A percentile compares a stretch with the other conserved stretches of the same genome.
Conservation (phyloP, 495 filamentous ascomycete genomes). For the Pseudevernia furfuracea region DNA sequence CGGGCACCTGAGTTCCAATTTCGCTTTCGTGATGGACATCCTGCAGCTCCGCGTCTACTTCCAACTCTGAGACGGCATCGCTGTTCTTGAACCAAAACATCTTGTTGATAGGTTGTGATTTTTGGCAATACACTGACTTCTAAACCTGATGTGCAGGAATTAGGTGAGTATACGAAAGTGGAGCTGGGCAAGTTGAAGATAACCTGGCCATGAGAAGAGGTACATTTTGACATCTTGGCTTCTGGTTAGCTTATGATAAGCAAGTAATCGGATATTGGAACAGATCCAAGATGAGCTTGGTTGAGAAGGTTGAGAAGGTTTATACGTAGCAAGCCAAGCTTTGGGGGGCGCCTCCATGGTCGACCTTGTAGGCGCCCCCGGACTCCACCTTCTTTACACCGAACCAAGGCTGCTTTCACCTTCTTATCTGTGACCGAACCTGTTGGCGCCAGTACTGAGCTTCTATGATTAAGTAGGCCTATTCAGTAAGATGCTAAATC, state of each 20-base stretch:
- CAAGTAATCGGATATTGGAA: neutral
- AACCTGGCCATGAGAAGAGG: neutral
- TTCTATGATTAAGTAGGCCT: too few relatives aligned
- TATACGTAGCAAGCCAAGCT: neutral
- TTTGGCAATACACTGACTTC: neutral
- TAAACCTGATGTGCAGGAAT: neutral
- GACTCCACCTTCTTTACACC: neutral
- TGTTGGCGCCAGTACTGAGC: too few relatives aligned
- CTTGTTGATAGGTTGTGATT: neutral
- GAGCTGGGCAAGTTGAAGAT: neutral
- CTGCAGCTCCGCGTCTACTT: neutral
- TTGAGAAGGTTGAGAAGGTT: conserved; percentile 1
- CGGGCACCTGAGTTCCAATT: neutral
- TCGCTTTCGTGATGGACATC: neutral
- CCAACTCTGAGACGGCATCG: neutral
- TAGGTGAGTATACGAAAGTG: neutral
- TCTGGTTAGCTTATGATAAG: neutral
- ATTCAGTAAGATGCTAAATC: too few relatives aligned
- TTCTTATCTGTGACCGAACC: neutral
- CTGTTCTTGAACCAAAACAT: neutral
- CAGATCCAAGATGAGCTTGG: too few relatives aligned
- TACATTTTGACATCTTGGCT: neutral
- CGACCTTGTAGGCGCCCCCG: neutral
- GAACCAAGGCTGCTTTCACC: neutral
- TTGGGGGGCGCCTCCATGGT: neutral